phyloP scores from a whole-genome alignment of 768 basidiomycete species.

The Cystofilobasidium ferigula region DNA sequence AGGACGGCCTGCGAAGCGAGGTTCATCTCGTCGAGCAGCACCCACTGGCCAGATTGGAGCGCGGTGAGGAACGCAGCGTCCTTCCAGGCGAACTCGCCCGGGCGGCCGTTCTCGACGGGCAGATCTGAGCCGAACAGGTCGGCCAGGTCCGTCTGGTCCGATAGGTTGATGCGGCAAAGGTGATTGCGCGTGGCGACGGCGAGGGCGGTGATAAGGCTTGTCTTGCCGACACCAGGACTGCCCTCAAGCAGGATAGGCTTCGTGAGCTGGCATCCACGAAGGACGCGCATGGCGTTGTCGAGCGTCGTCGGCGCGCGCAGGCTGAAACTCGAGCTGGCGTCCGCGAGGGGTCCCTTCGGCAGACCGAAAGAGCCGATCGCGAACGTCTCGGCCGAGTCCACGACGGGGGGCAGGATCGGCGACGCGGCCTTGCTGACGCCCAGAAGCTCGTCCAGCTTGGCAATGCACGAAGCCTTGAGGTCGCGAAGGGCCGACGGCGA shows the following conservation, averaged over 20 bases:
- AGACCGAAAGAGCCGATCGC: conserved; percentile 65
- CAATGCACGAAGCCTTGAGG: conserved; percentile 52
- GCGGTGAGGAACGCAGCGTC: conserved; percentile 92
- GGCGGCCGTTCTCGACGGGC: conserved; percentile 77
- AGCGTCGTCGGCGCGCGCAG: conserved; percentile 78
- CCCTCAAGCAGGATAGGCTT: conserved; percentile 95
- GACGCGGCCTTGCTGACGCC: background rate
- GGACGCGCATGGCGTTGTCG: conserved; percentile 74
- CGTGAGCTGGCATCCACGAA: conserved; percentile 73
- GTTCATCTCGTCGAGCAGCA: conserved; percentile 70
- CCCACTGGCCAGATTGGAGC: conserved; percentile 92
- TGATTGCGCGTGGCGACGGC: conserved; percentile 66
- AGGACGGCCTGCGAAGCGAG: conserved; percentile 52
- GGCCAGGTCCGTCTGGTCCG: conserved; percentile 92
- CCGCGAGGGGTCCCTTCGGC: conserved; percentile 47
- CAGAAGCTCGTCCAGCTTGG: conserved; percentile 46
- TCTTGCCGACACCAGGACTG: conserved; percentile 96
- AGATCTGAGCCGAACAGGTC: conserved; percentile 95
- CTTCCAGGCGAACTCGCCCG: conserved; percentile 93
- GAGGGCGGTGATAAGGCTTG: conserved; percentile 77
- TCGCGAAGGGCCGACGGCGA: conserved; percentile 50
- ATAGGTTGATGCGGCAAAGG: conserved; percentile 87
- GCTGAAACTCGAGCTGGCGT: conserved; percentile 49
- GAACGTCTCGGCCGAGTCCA: conserved; percentile 38
- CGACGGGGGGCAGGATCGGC: conserved; percentile 17